These are phyloP conservation scores for Solanum megistacrolobum DNA, from an alignment of 257 asterid species.

Conservation along the genomic window DNA sequence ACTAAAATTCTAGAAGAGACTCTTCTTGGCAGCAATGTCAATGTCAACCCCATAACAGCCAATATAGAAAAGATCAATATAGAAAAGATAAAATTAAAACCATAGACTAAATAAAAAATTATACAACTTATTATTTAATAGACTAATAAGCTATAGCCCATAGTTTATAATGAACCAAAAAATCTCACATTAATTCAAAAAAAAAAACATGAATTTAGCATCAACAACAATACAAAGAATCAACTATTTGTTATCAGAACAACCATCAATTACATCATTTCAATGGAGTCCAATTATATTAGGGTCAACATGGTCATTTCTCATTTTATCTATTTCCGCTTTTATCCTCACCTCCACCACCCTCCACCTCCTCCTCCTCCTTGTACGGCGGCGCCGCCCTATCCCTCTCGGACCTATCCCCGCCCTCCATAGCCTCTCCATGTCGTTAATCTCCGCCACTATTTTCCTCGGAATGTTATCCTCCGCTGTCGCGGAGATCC, in stretches of 20 bases:
- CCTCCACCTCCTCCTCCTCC: conserved; percentile 18
- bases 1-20: background rate
- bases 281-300: conserved; percentile 67
- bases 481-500: conserved; percentile 67
- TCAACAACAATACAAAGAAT: background rate
- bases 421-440: conserved; percentile 50
- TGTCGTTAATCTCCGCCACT: conserved; percentile 34
- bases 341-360: conserved; percentile 33
- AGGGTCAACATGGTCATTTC: conserved; percentile 72
- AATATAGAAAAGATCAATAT: background rate
- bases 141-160: background rate
- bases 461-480: conserved; percentile 49
- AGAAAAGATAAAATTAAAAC: background rate
- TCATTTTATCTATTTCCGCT: conserved; percentile 42
- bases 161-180: background rate
- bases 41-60: background rate
- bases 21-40: background rate
- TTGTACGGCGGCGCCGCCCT: conserved; percentile 39
- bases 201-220: background rate
- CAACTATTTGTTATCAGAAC: conserved; percentile 46
- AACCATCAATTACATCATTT: conserved; percentile 41
- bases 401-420: conserved; percentile 56
- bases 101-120: background rate
- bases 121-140: background rate
- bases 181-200: background rate